Evolutionary conservation across 1,284 basidiomycete genomes (phyloP), one percentile per base, ranked within the genome.

Genomic region (Cutaneotrichosporon daszewskae): DNA sequence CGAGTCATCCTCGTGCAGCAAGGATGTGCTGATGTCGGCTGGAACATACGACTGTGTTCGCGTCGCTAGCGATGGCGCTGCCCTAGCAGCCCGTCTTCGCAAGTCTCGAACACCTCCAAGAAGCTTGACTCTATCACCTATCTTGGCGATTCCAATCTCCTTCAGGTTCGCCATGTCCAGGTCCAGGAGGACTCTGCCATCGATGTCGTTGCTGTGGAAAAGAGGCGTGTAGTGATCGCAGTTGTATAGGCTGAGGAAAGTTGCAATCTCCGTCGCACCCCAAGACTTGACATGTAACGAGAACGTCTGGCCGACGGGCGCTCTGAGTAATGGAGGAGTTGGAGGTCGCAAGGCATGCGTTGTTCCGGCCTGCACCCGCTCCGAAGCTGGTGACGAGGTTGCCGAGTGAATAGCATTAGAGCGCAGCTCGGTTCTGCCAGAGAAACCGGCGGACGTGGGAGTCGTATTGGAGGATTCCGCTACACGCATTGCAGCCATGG

Each of bases 91-190:
- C 24, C 65, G 46, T 48, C 80, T 78, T 25, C 89, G 76, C 6
- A 96, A 75, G 9, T 75, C 69, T 62, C 89, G 90, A 51, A 96
- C 84, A 1, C 82, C 91, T 44, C 82, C 84, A 14, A 87, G 62
- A 40, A 96, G 84, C 60, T 87, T 80, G 14, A 95, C 81, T 39
- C 89, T 74, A 66, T 96, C 91, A 5, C 92, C 92, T 32, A 96
- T 83, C 67, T 84, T 89, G 34, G 75, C 63, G 23, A 96, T 79
- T 23, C 85, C 85, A 79, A 95, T 86, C 71, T 95, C 91, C 66
- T 84, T 87, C 34, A 96, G 71, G 3, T 81, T 84, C 5, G 75
- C 69, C 69, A 89, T 85, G 60, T 95, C 90, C 28, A 96, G 73
- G 58, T 96, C 91, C 39, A 95, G 76, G 7, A 96, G 69, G 27